These are phyloP conservation scores for Podila epigama DNA, from an alignment of 192 early-diverging fungal species.

Conservation along the genomic window DNA sequence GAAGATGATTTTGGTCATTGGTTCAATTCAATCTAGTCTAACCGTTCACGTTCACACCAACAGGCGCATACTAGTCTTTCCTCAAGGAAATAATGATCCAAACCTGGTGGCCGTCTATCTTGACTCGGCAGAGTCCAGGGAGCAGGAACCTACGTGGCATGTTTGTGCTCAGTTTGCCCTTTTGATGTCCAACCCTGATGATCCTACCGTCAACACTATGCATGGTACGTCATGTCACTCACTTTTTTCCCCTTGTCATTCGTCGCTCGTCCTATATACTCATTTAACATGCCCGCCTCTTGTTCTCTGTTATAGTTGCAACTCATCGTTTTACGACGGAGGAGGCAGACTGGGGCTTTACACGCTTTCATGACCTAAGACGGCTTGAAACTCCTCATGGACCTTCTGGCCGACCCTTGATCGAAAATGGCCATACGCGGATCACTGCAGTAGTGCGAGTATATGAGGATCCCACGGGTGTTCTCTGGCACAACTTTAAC, in stretches of 20 bases:
- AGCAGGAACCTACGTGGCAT: conserved; percentile 73
- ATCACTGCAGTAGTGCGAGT: conserved; percentile 80
- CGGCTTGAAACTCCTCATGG: conserved; percentile 49
- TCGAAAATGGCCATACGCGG: conserved; percentile 70
- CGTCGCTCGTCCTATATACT: not conserved
- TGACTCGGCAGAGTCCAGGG: conserved; percentile 79
- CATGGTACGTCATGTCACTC: conserved; percentile 49
- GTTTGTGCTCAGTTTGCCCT: conserved; percentile 85
- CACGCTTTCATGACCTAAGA: conserved; percentile 69
- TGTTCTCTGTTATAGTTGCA: conserved; percentile 51
- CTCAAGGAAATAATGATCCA: conserved; percentile 78
- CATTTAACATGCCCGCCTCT: not conserved
- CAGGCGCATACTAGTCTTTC: conserved; percentile 92
- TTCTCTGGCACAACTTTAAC: conserved; percentile 94
- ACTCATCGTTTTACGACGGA: conserved; percentile 84
- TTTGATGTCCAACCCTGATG: conserved; percentile 74
- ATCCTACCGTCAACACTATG: conserved; percentile 62
- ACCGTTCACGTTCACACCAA: not conserved
- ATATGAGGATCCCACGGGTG: conserved; percentile 87
- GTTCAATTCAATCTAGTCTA: not conserved
- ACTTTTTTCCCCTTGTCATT: too few relatives aligned
- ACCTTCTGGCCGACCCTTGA: conserved; percentile 57
- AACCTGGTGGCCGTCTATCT: conserved; percentile 86
- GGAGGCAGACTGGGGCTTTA: conserved; percentile 97
- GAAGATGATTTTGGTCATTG: too few relatives aligned